These are phyloP conservation scores for Paecilomyces niveus DNA, from an alignment of 2,329 filamentous ascomycete genomes.

Conservation along the genomic window DNA sequence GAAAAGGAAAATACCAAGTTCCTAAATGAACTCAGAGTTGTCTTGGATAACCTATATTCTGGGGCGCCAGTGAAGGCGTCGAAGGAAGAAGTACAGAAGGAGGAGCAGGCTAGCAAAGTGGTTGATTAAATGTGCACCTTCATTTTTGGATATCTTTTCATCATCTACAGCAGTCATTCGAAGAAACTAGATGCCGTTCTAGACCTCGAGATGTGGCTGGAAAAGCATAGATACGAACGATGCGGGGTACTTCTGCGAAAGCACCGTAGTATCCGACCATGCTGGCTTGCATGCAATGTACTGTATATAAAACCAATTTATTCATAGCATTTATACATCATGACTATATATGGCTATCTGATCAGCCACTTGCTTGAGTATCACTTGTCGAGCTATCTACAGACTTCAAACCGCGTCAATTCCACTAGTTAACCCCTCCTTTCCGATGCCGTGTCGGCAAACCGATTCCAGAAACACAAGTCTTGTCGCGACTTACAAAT, in stretches of 20 bases:
- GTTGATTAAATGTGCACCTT: conserved; percentile 6
- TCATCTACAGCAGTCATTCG: not conserved
- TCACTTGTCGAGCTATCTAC: not conserved
- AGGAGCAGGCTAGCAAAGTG: conserved; percentile 35
- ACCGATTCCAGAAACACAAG: not conserved
- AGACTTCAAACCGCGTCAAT: not conserved
- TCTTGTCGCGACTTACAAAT: not conserved
- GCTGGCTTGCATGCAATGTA: not conserved
- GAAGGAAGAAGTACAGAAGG: conserved; percentile 37
- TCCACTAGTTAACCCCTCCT: not conserved
- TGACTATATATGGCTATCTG: not conserved
- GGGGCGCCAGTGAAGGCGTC: conserved; percentile 25
- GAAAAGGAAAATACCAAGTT: conserved; percentile 78
- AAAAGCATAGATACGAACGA: not conserved
- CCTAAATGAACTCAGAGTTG: conserved; percentile 56
- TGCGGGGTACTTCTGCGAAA: not conserved
- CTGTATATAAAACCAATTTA: not conserved
- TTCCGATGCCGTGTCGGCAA: not conserved
- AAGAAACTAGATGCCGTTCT: not conserved
- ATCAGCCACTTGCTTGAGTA: too few relatives aligned
- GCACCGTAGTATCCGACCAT: not conserved
- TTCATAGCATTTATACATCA: not conserved
- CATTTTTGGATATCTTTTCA: not conserved
- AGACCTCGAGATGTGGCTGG: not conserved
- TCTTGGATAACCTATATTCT: conserved; percentile 44